These are phyloP conservation scores for Fusarium sp. DNA, from an alignment of 2,329 filamentous ascomycete species.

Conservation along the genomic window DNA sequence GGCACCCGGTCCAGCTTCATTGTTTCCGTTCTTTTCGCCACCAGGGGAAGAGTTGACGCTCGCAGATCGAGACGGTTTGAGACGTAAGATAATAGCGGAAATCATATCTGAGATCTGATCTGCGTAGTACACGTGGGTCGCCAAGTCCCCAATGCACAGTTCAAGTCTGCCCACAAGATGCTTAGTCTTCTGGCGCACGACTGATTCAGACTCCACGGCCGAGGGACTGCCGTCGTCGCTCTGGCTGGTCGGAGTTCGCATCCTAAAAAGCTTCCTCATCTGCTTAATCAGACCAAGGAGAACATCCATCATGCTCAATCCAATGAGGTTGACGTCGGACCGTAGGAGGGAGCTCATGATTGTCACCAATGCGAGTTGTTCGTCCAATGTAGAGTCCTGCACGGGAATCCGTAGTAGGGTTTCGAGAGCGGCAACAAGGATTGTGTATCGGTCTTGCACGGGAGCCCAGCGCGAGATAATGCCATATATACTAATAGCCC, in stretches of 20 bases:
- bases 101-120: constrained; percentile 98
- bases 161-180: constrained; percentile 78
- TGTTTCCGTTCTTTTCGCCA: constrained; percentile 57
- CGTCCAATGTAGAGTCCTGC: constrained; percentile 75
- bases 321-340: constrained; percentile 93
- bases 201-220: constrained; percentile 48
- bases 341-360: constrained; percentile 85
- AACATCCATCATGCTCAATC: constrained; percentile 95
- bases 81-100: constrained; percentile 77
- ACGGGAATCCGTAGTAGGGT: constrained; percentile 75
- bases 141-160: constrained; percentile 87
- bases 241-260: constrained; percentile 56
- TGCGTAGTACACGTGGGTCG: constrained; percentile 95
- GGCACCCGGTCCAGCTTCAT: constrained; percentile 49
- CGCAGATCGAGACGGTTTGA: constrained; percentile 71
- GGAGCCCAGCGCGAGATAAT: constrained; percentile 88
- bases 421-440: constrained; percentile 85
- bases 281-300: constrained; percentile 86
- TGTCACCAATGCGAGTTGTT: constrained; percentile 79
- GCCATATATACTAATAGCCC: constrained; percentile 85
- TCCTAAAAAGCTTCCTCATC: constrained; percentile 79
- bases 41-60: constrained; percentile 57
- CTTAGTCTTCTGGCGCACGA: constrained; percentile 60
- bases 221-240: constrained; percentile 49
- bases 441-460: constrained; percentile 93